Conservation (phyloP, 164 flowering plant genomes). For the Vitis rotundifolia region DNA sequence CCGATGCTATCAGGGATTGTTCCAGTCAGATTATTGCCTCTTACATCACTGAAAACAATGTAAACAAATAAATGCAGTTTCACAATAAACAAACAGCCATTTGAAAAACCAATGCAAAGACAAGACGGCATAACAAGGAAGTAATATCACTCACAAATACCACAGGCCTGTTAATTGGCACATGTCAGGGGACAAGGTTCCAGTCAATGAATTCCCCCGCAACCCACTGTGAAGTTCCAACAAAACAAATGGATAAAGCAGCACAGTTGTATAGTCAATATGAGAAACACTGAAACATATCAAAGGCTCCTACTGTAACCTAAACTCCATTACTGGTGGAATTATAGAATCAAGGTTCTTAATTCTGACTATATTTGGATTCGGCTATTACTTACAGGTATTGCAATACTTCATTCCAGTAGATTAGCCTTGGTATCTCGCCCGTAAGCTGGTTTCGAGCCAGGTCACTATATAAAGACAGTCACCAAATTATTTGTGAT, state of each 20-base stretch:
- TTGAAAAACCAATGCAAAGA: too few relatives aligned
- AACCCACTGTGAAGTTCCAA: constrained; percentile 52
- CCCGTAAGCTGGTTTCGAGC: constrained; percentile 84
- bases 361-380: too few relatives aligned
- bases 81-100: not conserved
- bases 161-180: constrained; percentile 94
- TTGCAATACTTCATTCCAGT: constrained; percentile 94
- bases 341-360: too few relatives aligned
- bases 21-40: constrained; percentile 87
- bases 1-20: constrained; percentile 86
- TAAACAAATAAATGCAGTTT: not conserved
- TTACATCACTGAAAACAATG: constrained; percentile 62
- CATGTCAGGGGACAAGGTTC: constrained; percentile 84
- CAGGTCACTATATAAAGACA: constrained; percentile 62
- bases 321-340: too few relatives aligned
- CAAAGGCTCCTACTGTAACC: not conserved
- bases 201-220: constrained; percentile 74
- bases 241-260: not conserved
- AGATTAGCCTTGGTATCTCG: constrained; percentile 83
- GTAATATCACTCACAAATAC: constrained; percentile 71
- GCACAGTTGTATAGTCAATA: not conserved
- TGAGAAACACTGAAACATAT: not conserved
- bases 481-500: too few relatives aligned
- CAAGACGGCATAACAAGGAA: not conserved
- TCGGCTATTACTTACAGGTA: constrained; percentile 59